Evolutionary conservation across 345 rosid species (phyloP), one percentile per base, ranked within the genome.

Genomic region (Combretum micranthum): DNA sequence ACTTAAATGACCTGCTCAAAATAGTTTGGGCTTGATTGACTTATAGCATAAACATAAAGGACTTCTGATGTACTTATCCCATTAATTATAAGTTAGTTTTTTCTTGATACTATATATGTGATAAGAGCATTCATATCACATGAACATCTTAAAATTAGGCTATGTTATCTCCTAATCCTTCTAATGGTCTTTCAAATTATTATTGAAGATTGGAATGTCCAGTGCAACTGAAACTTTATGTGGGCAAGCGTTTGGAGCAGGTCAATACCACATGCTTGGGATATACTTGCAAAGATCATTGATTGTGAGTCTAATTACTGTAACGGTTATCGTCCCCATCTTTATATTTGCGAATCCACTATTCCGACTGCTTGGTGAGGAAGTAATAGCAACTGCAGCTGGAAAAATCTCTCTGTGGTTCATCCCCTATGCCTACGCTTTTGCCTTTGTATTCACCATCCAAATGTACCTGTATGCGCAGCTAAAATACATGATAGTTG

Each of bases 381-480:
- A 22, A 18, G 50, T 50, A 32, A 32, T 57, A 25, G 47, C 42
- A 16, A 43, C 18, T 19, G 57, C 52, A 4, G 50, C 50, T 32
- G 45, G 62, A n/a, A n/a, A 57, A 18, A 22, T 56, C 13, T 51
- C 55, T 19, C 52, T 57, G 20, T 57, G 42, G 18, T 49, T 56
- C 55, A 56, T 57, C 23, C 44, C 53, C n/a, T 15, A 42, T 17
- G 44, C 45, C 52, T 18, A 20, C 63, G 12, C 44, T 22, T 57
- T 50, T 13, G 57, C 46, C n/a, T 44, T 48, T 15, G 18, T 14
- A n/a, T 20, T 21, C 16, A 57, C 56, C 15, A 57, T 49, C 32
- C 82, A 65, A 58, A 74, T 46, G 77, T 74, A 44, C 66, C 55
- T 78, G 20, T 79, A 77, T 50, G 64, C 79, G 4, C 82, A 77